Conservation (phyloP, 768 basidiomycete genomes). For the Suillus spraguei region DNA sequence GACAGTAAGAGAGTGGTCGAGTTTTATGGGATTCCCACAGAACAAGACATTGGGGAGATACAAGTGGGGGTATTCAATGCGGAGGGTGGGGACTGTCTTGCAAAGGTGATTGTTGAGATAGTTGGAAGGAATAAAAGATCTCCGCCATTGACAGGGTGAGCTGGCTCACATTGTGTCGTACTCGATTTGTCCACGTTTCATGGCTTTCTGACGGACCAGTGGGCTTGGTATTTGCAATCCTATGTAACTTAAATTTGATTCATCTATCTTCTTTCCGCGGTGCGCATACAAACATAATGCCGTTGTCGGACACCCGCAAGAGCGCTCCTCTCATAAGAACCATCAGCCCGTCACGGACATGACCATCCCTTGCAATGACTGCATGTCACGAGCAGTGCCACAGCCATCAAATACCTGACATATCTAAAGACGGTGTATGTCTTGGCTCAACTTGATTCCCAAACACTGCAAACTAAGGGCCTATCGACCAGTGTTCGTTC, state of each 20-base stretch:
- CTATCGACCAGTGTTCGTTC: background rate
- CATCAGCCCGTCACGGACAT: background rate
- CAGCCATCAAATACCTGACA: background rate
- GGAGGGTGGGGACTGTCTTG: conserved; percentile 53
- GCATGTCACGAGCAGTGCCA: background rate
- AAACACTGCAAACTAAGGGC: background rate
- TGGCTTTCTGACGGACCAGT: conserved; percentile 14
- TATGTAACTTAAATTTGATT: conserved; percentile 18
- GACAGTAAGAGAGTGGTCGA: conserved; percentile 54
- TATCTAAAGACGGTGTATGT: background rate
- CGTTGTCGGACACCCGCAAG: background rate
- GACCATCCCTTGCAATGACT: background rate
- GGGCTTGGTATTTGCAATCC: conserved; percentile 23
- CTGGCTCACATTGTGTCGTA: conserved; percentile 20
- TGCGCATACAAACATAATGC: background rate
- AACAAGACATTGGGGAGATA: conserved; percentile 54
- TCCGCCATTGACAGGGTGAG: conserved; percentile 29
- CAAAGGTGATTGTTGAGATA: conserved; percentile 59
- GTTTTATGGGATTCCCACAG: conserved; percentile 54
- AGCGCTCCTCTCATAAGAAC: background rate
- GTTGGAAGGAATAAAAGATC: conserved; percentile 37
- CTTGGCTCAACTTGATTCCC: background rate
- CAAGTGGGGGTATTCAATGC: conserved; percentile 57
- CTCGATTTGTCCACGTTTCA: conserved; percentile 4
- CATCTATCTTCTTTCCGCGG: conserved; percentile 11